A percentile compares a stretch with the other conserved stretches of the same genome.
Evolutionary conservation across 129 eudicot species (phyloP).

Genomic region (Flaveria trinervia): DNA sequence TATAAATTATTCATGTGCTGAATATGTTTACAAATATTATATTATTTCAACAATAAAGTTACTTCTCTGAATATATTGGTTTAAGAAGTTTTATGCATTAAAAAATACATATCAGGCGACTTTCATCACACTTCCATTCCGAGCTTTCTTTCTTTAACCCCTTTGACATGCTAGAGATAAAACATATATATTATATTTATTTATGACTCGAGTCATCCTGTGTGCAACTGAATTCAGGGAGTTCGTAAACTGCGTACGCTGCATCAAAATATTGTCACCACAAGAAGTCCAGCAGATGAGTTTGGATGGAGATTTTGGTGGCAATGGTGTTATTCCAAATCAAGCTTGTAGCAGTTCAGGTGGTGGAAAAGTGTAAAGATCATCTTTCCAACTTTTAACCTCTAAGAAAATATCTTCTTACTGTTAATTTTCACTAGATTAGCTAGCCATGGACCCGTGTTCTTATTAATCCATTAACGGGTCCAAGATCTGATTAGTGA

Average conservation of each 20-base stretch:
- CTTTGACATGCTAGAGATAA: not conserved
- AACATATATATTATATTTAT: not conserved
- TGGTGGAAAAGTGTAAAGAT: constrained; percentile 66
- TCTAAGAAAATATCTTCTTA: constrained; percentile 23
- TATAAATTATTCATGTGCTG: no score
- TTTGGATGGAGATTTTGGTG: constrained; percentile 91
- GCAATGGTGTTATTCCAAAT: constrained; percentile 59
- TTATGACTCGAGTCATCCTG: not conserved
- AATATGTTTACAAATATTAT: not conserved
- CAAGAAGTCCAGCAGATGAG: constrained; percentile 97
- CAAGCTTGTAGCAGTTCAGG: constrained; percentile 95
- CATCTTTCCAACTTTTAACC: constrained; percentile 20
- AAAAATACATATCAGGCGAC: not conserved
- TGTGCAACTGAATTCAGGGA: constrained; percentile 54
- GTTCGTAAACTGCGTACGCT: constrained; percentile 81
- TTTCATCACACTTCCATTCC: no score
- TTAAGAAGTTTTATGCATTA: not conserved
- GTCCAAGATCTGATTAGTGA: constrained; percentile 6
- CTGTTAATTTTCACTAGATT: constrained; percentile 12
- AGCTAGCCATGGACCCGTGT: constrained; percentile 18
- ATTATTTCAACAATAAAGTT: not conserved
- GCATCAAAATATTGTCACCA: constrained; percentile 89
- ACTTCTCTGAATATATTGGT: not conserved
- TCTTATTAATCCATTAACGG: constrained; percentile 21
- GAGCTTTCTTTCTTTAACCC: no score